Base-by-base conservation (phyloP, 2,329 filamentous ascomycete species). In the Ramichloridium luteum region DNA sequence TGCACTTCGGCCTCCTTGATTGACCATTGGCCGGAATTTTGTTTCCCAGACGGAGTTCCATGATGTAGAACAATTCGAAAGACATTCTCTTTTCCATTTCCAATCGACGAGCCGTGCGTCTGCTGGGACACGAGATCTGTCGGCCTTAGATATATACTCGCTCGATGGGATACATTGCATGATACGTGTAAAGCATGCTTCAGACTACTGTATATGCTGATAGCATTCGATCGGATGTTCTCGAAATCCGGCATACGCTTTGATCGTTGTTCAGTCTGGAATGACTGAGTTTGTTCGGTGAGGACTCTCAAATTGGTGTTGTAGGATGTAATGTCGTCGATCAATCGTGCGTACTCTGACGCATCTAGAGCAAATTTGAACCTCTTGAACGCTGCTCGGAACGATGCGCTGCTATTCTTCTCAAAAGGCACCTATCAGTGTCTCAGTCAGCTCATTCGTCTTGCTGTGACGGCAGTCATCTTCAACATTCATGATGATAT, bases 351-450 rank as follows among this genome's bases (percentile, higher is more conserved):
- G 17, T 55, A 56, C 10, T 47, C 43, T 2, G 40, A 30, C 31
- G 47, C 49, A 5, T 38, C 44, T 2, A 56, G 34, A 20, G 47
- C 51, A 29, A 55, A 53, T 6, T 38, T 43, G 1, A 54, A 38
- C 6, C 50, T 34, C 17, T 51, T 49, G 34, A 50, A 51, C 13
- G 49, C 44, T 30, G 50, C 43, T 15, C 44, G 48, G 36, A 56
- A 51, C 2, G 43, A 34, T 9, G 36, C 37, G 8, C 38, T 18
- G 27, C 2, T 50, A n/a, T n/a, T n/a, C 34, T 2, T 39, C 33
- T 30, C 16, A 13, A 16, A 30, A 18, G 28, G 28, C n/a, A 17
- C 14, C 28, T n/a, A n/a, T n/a, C n/a, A n/a, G n/a, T n/a, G n/a
- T n/a, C n/a, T n/a, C n/a, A n/a, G n/a, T n/a, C n/a, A n/a, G n/a